phyloP scores from a whole-genome alignment of 352 stramenopile species.

The Phytophthora citrophthora region DNA sequence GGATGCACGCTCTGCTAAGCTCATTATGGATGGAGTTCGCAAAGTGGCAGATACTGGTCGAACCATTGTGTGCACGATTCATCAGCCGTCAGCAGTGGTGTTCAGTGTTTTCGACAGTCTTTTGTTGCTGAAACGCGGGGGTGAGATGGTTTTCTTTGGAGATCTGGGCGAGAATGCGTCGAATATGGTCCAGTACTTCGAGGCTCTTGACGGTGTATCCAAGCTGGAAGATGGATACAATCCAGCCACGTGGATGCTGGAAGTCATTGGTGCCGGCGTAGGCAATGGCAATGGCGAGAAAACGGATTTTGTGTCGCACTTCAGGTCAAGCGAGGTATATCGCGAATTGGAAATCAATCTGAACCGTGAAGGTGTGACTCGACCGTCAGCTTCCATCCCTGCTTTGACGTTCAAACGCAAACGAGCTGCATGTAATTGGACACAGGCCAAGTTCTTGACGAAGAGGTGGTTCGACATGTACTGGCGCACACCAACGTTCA shows the following conservation, averaged over 20 bases:
- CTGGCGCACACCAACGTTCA: slow-evolving; percentile 83
- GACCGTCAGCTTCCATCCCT: slow-evolving; percentile 4
- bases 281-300: slow-evolving; percentile 31
- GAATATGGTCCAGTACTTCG: slow-evolving; percentile 56
- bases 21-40: slow-evolving; percentile 75
- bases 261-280: slow-evolving; percentile 50
- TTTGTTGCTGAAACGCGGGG: slow-evolving; percentile 66
- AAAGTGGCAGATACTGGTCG: slow-evolving; percentile 65
- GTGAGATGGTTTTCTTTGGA: slow-evolving; percentile 56
- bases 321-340: slow-evolving; percentile 14
- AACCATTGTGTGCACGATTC: slow-evolving; percentile 90
- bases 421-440: slow-evolving; percentile 24
- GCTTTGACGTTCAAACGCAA: slow-evolving; percentile 32
- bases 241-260: slow-evolving; percentile 88
- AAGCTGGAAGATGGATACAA: slow-evolving; percentile 67
- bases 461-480: slow-evolving; percentile 71
- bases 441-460: slow-evolving; percentile 43
- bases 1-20: slow-evolving; percentile 75
- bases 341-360: slow-evolving; percentile 10
- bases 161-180: slow-evolving; percentile 45
- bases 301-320: slow-evolving; percentile 19
- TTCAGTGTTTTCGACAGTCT: slow-evolving; percentile 72
- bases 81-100: slow-evolving; percentile 72
- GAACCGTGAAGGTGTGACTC: slow-evolving; percentile 13
- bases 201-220: slow-evolving; percentile 42